Base-by-base conservation (phyloP, 192 early-diverging fungal species). In the Backusella morwellensis region DNA sequence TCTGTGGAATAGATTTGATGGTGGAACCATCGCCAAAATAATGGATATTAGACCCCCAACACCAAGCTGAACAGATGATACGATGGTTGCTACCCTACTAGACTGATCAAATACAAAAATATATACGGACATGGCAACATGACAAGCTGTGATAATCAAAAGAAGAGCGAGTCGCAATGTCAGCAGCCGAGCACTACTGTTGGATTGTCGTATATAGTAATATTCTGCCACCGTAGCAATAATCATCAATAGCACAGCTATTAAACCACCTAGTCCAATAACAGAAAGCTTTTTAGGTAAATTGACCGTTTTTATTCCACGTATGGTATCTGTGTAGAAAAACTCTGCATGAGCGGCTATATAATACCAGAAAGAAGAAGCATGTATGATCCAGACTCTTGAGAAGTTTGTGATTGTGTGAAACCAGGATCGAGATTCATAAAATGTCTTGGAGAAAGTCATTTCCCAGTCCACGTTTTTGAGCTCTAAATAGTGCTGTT, bases 371-470 rank as follows among this genome's bases (percentile, higher is more conserved):
- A 90, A 92, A 32, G 90, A 86, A 7, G 85, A 79, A 56, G 91
- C 56, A 80, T 93, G 91, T 77, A 93, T 85, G 59, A 93, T 86
- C 91, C 91, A 93, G 40, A 92, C 82, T n/a, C 91, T 87, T 54
- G 86, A 86, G 59, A 93, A 92, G 81, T 92, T 93, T 83, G 86
- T 86, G 78, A 93, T 80, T 21, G 88, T 81, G 75, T 93, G 91
- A 79, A 88, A 82, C 85, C 88, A 87, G 7, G 91, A 91, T 68
- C 91, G 86, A 36, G 84, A 85, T 81, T 93, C 91, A 73, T 88
- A 86, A 86, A 89, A 93, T 15, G 91, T 92, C 81, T 93, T 93
- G 75, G 70, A 35, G 74, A 93, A 91, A 32, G 86, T 84, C 71
- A 80, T 84, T 54, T 77, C 79, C 90, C 91, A 93, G 76, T 82